Base-by-base conservation (phyloP, 352 stramenopile species). In the Phytophthora hybrid region DNA sequence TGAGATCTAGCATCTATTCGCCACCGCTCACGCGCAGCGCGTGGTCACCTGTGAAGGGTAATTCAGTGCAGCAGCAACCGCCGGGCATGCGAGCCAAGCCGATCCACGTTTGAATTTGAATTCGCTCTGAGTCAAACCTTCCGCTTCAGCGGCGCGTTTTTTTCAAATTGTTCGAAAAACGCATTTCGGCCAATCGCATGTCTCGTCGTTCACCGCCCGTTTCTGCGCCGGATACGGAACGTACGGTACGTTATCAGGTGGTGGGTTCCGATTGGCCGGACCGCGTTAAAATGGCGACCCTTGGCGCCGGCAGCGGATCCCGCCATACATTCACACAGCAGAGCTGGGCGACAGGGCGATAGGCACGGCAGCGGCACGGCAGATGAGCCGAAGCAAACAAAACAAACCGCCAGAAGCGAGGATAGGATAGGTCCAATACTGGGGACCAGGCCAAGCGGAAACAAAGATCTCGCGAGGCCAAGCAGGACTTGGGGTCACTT, bases 261-360 rank as follows among this genome's bases (percentile, higher is more conserved):
- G 26, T 19, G 51, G 14, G 34, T 31, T 52, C 63, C 74, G 72
- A 82, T 82, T 82, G 76, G 76, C 11, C 4, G 18, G 32, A 14
- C 46, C 23, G 21, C 21, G 29, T 79, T 81, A 81, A 81, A 81
- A 77, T 60, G n/a, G 59, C 63, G 55, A 53, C 65, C n/a, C 26
- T 76, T 71, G 53, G 34, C n/a, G 21, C 3, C 7, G 4, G 39
- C 39, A 46, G 32, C 31, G 23, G 9, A 49, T 29, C 19, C n/a
- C 37, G 56, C 32, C 21, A 9, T 16, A 19, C 41, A 49, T 49
- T 18, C 41, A 49, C 10, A 41, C 34, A 39, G 32, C 32, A 11
- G 41, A 1, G 41, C 41, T 49, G 56, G 31, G 70, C 65, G 65
- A 73, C 65, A 77, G 65, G 65, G 70, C 63, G 64, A 8, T 13